Percentiles rank a stretch among this genome's conserved stretches.
phyloP scores from a whole-genome alignment of 2,329 filamentous ascomycete genomes.

The Clonostachys rhizophaga region DNA sequence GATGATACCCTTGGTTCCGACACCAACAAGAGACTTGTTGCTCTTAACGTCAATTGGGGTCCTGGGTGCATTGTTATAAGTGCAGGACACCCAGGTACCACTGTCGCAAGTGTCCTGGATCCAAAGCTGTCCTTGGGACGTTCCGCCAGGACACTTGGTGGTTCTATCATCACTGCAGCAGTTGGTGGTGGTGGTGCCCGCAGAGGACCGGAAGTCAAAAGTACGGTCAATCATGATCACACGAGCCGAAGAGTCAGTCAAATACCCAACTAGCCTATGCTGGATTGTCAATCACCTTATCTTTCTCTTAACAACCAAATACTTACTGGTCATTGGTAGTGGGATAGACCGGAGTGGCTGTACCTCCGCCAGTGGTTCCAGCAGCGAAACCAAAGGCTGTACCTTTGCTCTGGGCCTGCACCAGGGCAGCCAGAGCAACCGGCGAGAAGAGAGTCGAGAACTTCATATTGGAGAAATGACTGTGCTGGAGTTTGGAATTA shows the following conservation, averaged over 20 bases:
- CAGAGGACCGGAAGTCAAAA: constrained; percentile 49
- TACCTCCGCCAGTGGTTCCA: not conserved
- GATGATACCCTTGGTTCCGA: constrained; percentile 47
- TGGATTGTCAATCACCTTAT: not conserved
- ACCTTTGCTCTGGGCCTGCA: constrained; percentile 16
- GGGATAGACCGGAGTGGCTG: not conserved
- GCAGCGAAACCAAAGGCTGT: constrained; percentile 18
- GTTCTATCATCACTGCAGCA: constrained; percentile 39
- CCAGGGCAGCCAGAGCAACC: not conserved
- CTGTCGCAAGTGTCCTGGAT: not conserved
- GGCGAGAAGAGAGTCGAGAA: not conserved
- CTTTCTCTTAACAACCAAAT: not conserved
- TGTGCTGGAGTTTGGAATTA: too few relatives aligned
- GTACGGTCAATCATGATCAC: constrained; percentile 54
- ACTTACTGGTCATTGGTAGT: not conserved
- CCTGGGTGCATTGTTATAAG: constrained; percentile 10
- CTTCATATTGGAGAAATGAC: not conserved
- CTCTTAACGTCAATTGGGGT: constrained; percentile 46
- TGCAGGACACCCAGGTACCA: not conserved
- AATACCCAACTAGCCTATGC: constrained; percentile 12
- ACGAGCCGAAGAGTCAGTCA: constrained; percentile 45
- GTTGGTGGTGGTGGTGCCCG: constrained; percentile 44
- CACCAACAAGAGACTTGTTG: constrained; percentile 52
- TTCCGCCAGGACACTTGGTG: constrained; percentile 20
- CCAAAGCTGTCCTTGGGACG: not conserved